Evolutionary conservation across 2,329 filamentous ascomycete species (phyloP), one percentile per base, ranked within the genome.

Genomic region (Colletotrichum liaoningense): DNA sequence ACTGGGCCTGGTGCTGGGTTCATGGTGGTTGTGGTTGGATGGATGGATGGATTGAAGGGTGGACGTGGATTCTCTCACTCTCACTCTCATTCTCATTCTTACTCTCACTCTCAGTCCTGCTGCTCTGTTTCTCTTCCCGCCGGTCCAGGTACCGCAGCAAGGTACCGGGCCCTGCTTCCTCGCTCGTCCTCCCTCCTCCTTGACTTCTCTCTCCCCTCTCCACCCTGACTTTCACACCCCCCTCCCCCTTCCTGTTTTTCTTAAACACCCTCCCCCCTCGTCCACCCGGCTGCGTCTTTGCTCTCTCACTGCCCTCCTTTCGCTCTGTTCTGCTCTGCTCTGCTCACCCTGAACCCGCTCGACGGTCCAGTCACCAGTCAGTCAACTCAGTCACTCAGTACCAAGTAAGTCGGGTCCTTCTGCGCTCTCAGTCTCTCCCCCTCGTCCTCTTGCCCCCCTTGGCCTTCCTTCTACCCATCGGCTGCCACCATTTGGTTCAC

Each of bases 401-500:
- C 38, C 38, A 42, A 58, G 54, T 42, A 26, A 35, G 64, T 67
- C 64, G 54, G 49, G 30, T 67, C 30, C 26, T 64, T 68, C 65
- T 64, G 60, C 73, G 62, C 66, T 59, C 64, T 74, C 64, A 65
- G 69, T 69, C 63, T 49, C 69, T 42, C 5, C 38, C 19, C 38
- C 35, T 38, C 12, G 12, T 38, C 14, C 35, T 16, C 35, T 38
- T 38, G 14, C 38, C 38, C 38, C 38, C 38, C 38, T 42, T 42
- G 38, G 14, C 38, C 38, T 42, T 42, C 38, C 14, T 42, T 42
- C 38, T 7, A 42, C 16, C 60, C 73, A 66, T 54, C 74, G 59
- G 58, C 74, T 74, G 68, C 74, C 71, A 60, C 35, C 67, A 49
- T 62, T 62, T 67, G 65, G 65, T 24, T 62, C 64, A 67, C 64